Conservation (phyloP, 2,329 filamentous ascomycete species). For the Calycina marina region DNA sequence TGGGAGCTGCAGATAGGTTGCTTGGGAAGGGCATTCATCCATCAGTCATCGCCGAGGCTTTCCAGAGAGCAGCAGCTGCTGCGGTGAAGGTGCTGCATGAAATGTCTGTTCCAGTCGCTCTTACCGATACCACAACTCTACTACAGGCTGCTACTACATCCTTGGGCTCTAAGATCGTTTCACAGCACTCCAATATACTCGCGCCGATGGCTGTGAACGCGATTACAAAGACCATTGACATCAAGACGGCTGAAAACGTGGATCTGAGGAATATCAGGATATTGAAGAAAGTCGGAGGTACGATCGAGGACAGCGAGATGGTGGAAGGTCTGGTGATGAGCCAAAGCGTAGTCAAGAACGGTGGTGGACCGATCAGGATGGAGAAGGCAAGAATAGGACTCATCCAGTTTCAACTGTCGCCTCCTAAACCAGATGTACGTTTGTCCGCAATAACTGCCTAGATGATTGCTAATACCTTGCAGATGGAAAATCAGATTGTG, state of each 20-base stretch:
- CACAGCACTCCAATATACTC: constrained; percentile 86
- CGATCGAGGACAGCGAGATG: constrained; percentile 96
- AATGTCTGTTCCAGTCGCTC: constrained; percentile 87
- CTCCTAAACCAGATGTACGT: constrained; percentile 85
- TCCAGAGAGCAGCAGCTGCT: constrained; percentile 83
- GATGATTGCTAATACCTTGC: constrained; percentile 11
- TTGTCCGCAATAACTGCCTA: background rate
- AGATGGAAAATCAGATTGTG: constrained; percentile 99
- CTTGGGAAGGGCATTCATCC: constrained; percentile 91
- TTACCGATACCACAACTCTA: constrained; percentile 76
- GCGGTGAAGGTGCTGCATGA: constrained; percentile 82
- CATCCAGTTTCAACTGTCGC: constrained; percentile 97
- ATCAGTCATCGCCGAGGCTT: constrained; percentile 92
- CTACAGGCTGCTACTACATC: constrained; percentile 95
- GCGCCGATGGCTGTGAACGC: constrained; percentile 98
- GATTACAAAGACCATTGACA: constrained; percentile 87
- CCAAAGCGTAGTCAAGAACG: constrained; percentile 86
- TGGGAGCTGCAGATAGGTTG: constrained; percentile 85
- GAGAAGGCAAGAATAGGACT: constrained; percentile 95
- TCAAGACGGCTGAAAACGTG: constrained; percentile 90
- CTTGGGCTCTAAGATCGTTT: constrained; percentile 95
- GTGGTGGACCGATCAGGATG: constrained; percentile 78
- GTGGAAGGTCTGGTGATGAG: constrained; percentile 87
- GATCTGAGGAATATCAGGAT: constrained; percentile 94
- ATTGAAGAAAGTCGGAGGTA: constrained; percentile 93